phyloP scores from a whole-genome alignment of 345 rosid genomes.

The Toxicodendron radicans region DNA sequence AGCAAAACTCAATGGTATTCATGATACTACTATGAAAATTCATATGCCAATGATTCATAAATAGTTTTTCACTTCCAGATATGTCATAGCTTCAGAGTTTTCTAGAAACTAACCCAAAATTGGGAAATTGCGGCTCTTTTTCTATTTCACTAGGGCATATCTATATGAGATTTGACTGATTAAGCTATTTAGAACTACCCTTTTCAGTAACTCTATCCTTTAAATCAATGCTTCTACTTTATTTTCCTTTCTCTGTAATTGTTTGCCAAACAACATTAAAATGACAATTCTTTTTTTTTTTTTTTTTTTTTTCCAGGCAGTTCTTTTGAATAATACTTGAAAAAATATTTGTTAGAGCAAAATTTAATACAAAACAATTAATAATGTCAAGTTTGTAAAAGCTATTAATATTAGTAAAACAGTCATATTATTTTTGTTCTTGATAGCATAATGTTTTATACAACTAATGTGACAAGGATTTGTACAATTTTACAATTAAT shows the following conservation, averaged over 20 bases:
- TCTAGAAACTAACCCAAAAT: constrained; percentile 4
- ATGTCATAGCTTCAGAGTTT: not conserved
- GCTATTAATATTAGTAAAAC: not conserved
- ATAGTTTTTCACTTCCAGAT: not conserved
- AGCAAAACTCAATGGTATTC: too few species aligned
- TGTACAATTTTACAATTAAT: too few species aligned
- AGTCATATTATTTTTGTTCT: not conserved
- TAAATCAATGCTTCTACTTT: not conserved
- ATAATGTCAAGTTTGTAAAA: not conserved
- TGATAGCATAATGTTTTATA: not conserved
- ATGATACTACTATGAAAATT: not conserved
- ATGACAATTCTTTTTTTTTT: not conserved
- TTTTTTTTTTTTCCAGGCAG: not conserved
- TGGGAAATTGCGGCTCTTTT: not conserved
- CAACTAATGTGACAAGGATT: not conserved
- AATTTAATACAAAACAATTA: too few species aligned
- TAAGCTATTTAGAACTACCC: not conserved
- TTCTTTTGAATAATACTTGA: not conserved
- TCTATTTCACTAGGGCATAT: not conserved
- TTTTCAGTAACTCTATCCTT: not conserved
- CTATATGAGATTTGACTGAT: not conserved
- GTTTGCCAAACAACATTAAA: not conserved
- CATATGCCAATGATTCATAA: not conserved
- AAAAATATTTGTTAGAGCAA: not conserved
- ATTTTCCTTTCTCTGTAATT: not conserved